Percentiles rank a stretch among this genome's conserved stretches.
These are phyloP conservation scores for Amanita fuliginea DNA, from an alignment of 768 basidiomycete species.

Conservation along the genomic window DNA sequence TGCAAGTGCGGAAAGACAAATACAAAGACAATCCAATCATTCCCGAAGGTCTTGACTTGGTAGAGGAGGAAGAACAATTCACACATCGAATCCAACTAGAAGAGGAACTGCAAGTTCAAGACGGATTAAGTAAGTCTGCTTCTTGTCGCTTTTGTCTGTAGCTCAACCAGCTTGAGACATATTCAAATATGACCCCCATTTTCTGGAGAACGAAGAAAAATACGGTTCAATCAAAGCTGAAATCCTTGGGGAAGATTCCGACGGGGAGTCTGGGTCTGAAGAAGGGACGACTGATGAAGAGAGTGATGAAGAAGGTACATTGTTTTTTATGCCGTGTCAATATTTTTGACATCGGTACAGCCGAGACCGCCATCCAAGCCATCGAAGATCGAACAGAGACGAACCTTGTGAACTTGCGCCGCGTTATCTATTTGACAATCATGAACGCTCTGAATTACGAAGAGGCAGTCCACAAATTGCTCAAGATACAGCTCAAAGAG, in stretches of 20 bases:
- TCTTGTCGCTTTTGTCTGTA: neutral
- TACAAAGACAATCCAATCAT: slow-evolving; percentile 98
- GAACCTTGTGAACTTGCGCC: slow-evolving; percentile 88
- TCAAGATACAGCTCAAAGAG: slow-evolving; percentile 85
- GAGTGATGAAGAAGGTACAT: slow-evolving; percentile 34
- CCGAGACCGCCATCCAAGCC: slow-evolving; percentile 69
- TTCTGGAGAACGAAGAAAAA: slow-evolving; percentile 85
- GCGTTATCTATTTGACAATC: slow-evolving; percentile 93
- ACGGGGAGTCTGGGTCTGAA: slow-evolving; percentile 58
- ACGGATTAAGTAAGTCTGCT: slow-evolving; percentile 74
- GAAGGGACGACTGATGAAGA: slow-evolving; percentile 60
- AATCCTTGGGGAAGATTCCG: slow-evolving; percentile 85
- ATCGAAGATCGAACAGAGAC: slow-evolving; percentile 95
- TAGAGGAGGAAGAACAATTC: slow-evolving; percentile 97
- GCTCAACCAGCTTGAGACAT: slow-evolving; percentile 45
- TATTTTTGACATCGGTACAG: slow-evolving; percentile 19
- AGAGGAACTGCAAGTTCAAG: slow-evolving; percentile 89
- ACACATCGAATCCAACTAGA: slow-evolving; percentile 90
- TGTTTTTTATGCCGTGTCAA: neutral
- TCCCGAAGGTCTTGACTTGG: slow-evolving; percentile 89
- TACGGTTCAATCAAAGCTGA: slow-evolving; percentile 88
- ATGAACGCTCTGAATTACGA: slow-evolving; percentile 99
- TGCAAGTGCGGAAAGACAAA: slow-evolving; percentile 98
- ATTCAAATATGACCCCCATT: slow-evolving; percentile 90
- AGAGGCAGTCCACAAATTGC: slow-evolving; percentile 96